Evolutionary conservation across 768 basidiomycete species (phyloP).

Genomic region (Kwoniella mangroviensis): DNA sequence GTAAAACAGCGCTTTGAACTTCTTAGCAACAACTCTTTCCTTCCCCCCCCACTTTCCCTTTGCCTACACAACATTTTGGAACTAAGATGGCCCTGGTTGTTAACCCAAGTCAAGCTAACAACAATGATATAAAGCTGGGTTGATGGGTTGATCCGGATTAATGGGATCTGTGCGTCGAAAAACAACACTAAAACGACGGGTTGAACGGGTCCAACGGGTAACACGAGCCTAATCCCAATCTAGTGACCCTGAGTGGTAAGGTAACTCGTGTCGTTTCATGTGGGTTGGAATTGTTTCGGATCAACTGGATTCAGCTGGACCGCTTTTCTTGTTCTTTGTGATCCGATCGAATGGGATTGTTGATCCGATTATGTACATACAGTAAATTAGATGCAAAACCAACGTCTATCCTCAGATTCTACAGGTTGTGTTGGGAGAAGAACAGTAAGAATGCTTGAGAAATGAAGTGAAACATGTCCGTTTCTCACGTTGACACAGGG

Average conservation of each 20-base stretch:
- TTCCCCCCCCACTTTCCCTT: not conserved
- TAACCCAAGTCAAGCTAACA: not conserved
- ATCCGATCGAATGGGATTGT: not conserved
- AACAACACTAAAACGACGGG: not conserved
- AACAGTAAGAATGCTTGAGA: too few species aligned
- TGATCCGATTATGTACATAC: not conserved
- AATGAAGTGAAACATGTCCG: too few species aligned
- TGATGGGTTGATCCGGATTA: conserved; percentile 4
- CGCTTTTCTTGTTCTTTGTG: not conserved
- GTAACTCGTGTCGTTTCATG: not conserved
- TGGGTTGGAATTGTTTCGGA: not conserved
- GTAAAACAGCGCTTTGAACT: conserved; percentile 1
- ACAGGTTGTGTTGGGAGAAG: too few species aligned
- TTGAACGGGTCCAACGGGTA: too few species aligned
- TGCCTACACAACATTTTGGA: not conserved
- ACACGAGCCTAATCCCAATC: conserved; percentile 2
- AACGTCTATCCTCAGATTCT: too few species aligned
- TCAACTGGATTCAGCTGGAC: not conserved
- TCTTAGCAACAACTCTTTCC: not conserved
- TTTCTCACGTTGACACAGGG: not conserved
- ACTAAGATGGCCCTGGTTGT: conserved; percentile 2
- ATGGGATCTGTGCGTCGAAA: conserved; percentile 10
- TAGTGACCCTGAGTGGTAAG: not conserved
- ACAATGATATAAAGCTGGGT: not conserved
- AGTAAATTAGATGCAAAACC: too few species aligned